A percentile compares a stretch with the other conserved stretches of the same genome.
Evolutionary conservation across 2,329 filamentous ascomycete genomes (phyloP).

Genomic region (Pseudogymnoascus sp.): DNA sequence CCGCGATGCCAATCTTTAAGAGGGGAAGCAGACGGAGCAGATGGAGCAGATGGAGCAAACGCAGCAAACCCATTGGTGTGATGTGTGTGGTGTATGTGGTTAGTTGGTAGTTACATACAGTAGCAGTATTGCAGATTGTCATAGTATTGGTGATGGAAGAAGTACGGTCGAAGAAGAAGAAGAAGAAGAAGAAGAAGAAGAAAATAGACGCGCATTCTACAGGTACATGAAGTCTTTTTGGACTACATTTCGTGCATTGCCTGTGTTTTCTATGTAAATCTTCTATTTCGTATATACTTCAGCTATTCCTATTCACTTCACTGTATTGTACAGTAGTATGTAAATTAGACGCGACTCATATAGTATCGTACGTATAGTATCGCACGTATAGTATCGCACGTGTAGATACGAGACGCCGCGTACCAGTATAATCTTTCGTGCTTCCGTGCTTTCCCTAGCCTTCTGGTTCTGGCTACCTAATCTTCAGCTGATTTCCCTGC

Average conservation of each 20-base stretch:
- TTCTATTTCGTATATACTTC: no score
- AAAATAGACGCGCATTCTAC: background rate
- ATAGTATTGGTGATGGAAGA: background rate
- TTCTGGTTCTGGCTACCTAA: background rate
- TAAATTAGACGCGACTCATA: constrained; percentile 2
- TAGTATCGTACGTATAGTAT: no score
- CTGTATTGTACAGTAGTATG: background rate
- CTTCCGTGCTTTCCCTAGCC: background rate
- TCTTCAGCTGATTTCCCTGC: background rate
- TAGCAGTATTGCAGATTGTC: no score
- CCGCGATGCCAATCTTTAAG: background rate
- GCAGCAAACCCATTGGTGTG: background rate
- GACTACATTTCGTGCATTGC: background rate
- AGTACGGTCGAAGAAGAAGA: background rate
- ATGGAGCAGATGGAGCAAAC: background rate
- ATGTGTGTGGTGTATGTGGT: background rate
- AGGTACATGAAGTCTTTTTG: constrained; percentile 1
- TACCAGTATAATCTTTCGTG: background rate
- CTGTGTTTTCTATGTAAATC: background rate
- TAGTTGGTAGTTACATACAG: no score
- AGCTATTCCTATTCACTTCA: no score
- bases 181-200: no score
- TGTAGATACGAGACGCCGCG: background rate
- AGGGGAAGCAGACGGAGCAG: background rate
- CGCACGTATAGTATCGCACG: background rate